These are phyloP conservation scores for Vicia villosa DNA, from an alignment of 306 rosid species.

Conservation along the genomic window DNA sequence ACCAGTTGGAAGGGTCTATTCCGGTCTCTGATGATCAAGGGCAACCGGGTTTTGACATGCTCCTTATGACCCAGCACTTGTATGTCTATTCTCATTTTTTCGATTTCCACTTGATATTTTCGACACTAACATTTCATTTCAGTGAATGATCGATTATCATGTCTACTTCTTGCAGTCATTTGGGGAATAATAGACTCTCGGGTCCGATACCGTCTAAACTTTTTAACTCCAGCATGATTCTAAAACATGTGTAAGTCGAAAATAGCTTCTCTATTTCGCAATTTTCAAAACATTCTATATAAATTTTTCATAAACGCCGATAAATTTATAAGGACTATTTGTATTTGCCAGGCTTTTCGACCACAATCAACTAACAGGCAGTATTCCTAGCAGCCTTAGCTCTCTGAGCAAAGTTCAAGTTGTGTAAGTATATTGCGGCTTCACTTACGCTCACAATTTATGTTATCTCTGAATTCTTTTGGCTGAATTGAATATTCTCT, in stretches of 20 bases:
- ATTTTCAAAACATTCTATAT: not conserved
- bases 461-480: conserved; percentile 2
- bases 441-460: conserved; percentile 1
- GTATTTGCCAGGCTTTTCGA: conserved; percentile 59
- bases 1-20: conserved; percentile 49
- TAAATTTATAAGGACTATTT: not conserved
- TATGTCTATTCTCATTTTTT: conserved; percentile 36
- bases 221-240: conserved; percentile 50
- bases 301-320: not conserved
- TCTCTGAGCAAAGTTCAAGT: conserved; percentile 47
- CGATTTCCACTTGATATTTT: conserved; percentile 24
- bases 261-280: not conserved
- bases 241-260: conserved; percentile 59
- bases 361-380: conserved; percentile 48
- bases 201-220: conserved; percentile 52
- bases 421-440: conserved; percentile 60
- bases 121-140: conserved; percentile 18
- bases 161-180: conserved; percentile 54
- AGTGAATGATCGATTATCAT: conserved; percentile 31
- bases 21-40: conserved; percentile 47
- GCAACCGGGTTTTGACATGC: conserved; percentile 52
- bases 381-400: conserved; percentile 53
- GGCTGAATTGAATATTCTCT: conserved; percentile 19
- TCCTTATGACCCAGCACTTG: conserved; percentile 48
- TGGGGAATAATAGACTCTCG: conserved; percentile 53